Percentiles rank a stretch among this genome's conserved stretches.
Evolutionary conservation across 257 asterid genomes (phyloP).

Genomic region (Gentiana macrophylla): DNA sequence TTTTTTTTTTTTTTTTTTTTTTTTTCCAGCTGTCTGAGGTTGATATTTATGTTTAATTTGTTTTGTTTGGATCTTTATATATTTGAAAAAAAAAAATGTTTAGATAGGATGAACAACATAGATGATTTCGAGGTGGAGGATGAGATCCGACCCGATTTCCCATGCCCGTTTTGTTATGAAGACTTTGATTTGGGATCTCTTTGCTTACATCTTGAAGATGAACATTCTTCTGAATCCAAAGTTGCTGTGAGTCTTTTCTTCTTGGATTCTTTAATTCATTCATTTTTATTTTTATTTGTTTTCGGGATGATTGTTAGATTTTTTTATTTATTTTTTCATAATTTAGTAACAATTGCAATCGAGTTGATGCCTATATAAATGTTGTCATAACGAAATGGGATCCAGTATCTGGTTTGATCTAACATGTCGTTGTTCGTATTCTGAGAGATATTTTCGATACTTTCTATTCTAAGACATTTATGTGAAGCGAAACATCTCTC

Average conservation of each 20-base stretch:
- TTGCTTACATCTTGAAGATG: constrained; percentile 76
- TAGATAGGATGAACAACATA: constrained; percentile 48
- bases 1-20: constrained; percentile 2
- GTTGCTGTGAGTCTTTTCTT: constrained; percentile 48
- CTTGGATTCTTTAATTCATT: not conserved
- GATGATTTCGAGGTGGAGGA: constrained; percentile 75
- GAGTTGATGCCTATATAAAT: too few relatives aligned
- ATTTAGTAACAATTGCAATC: too few relatives aligned
- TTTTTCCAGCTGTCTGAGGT: not conserved
- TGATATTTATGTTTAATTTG: not conserved
- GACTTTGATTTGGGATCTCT: constrained; percentile 75
- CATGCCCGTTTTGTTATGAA: constrained; percentile 78
- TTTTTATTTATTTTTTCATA: too few relatives aligned
- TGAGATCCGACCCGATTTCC: constrained; percentile 60
- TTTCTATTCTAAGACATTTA: too few relatives aligned
- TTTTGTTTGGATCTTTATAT: not conserved
- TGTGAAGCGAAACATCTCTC: too few relatives aligned
- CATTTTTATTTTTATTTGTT: not conserved
- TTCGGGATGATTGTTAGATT: too few relatives aligned
- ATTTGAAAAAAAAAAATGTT: constrained; percentile 2
- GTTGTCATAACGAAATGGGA: too few relatives aligned
- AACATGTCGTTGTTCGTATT: too few relatives aligned
- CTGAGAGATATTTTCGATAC: too few relatives aligned
- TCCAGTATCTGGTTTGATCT: too few relatives aligned
- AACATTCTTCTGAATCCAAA: constrained; percentile 60